Conservation (phyloP, 2,329 filamentous ascomycete genomes). For the Botrytis tulipae region DNA sequence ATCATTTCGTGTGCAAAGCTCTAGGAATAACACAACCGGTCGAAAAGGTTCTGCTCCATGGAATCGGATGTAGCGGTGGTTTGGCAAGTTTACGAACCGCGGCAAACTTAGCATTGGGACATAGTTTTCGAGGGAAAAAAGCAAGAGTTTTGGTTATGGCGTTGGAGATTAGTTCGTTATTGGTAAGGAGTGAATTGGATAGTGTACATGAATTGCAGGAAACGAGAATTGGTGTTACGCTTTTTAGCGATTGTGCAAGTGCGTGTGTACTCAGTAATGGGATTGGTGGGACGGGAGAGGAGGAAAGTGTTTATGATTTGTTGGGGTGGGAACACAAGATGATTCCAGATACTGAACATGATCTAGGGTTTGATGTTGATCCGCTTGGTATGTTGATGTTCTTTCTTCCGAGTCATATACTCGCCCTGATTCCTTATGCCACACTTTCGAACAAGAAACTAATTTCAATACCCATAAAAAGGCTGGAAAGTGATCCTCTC, state of each 20-base stretch:
- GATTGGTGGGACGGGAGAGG: conserved; percentile 44
- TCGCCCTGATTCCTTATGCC: background rate
- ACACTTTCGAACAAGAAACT: background rate
- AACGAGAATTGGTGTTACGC: conserved; percentile 61
- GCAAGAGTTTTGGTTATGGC: conserved; percentile 65
- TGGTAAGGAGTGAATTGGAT: conserved; percentile 64
- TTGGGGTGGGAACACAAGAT: conserved; percentile 64
- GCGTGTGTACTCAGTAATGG: conserved; percentile 64
- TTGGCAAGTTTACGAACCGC: conserved; percentile 61
- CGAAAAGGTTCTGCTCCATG: conserved; percentile 65
- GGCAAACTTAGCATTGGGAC: conserved; percentile 64
- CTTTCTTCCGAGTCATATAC: background rate
- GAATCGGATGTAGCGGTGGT: conserved; percentile 65
- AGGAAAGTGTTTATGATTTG: conserved; percentile 53
- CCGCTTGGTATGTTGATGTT: conserved; percentile 49
- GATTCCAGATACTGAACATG: conserved; percentile 59
- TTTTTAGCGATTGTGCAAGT: conserved; percentile 72
- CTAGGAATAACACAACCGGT: conserved; percentile 57
- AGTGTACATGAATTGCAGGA: conserved; percentile 58
- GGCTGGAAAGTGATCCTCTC: conserved; percentile 68
- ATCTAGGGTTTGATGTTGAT: conserved; percentile 65
- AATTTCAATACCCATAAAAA: conserved; percentile 20
- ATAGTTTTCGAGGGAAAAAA: conserved; percentile 55
- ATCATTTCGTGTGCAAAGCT: conserved; percentile 60
- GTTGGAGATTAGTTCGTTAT: conserved; percentile 59